These are phyloP conservation scores for Tremellales sp. DNA, from an alignment of 1,284 basidiomycete genomes.

Conservation along the genomic window DNA sequence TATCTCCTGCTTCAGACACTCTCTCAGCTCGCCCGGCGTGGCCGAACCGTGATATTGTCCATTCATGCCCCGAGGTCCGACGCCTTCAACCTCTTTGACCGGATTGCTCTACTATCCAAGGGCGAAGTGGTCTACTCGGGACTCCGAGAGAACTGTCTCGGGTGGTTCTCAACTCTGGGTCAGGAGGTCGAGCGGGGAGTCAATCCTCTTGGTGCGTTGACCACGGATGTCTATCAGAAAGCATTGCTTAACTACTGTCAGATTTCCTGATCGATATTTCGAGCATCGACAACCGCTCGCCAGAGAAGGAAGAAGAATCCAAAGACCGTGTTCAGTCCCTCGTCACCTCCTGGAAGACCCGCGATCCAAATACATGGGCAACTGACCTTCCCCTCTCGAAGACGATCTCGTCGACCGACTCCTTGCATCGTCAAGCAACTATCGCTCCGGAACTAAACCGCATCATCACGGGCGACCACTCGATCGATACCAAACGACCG, in stretches of 20 bases:
- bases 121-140: constrained; percentile 54
- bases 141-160: constrained; percentile 39
- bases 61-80: constrained; percentile 57
- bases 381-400: constrained; percentile 8
- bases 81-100: constrained; percentile 53
- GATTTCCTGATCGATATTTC: constrained; percentile 56
- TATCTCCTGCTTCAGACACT: constrained; percentile 54
- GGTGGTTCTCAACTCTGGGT: constrained; percentile 50
- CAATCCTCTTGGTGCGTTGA: constrained; percentile 44
- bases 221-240: neutral
- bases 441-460: constrained; percentile 4
- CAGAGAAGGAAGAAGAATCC: constrained; percentile 46
- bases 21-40: constrained; percentile 51
- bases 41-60: constrained; percentile 53
- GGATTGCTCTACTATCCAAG: constrained; percentile 52
- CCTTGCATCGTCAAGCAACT: neutral
- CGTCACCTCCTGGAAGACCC: constrained; percentile 34
- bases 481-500: constrained; percentile 22
- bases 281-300: constrained; percentile 51
- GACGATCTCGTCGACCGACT: neutral
- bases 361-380: constrained; percentile 13
- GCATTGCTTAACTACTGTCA: neutral
- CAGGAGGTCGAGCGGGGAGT: constrained; percentile 39
- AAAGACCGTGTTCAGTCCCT: constrained; percentile 31
- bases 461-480: constrained; percentile 5